Evolutionary conservation across 164 flowering plant genomes (phyloP).

Genomic region (Kingdonia uniflora): DNA sequence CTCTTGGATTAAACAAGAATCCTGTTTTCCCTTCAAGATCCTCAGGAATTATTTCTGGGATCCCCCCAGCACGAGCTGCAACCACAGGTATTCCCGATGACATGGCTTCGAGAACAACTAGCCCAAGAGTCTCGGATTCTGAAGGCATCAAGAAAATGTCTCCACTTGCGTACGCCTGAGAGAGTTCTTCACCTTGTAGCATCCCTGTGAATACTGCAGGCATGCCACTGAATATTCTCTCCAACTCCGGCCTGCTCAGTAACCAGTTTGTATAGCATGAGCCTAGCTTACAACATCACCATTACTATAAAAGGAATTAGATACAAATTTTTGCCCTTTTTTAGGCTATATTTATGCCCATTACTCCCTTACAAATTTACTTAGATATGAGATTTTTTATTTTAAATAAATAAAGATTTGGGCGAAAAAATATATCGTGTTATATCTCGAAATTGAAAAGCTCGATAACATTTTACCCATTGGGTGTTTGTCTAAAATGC

Average conservation of each 20-base stretch:
- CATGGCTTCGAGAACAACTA: conserved; percentile 97
- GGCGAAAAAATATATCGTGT: too few relatives aligned
- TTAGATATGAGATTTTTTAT: too few relatives aligned
- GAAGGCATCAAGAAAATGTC: conserved; percentile 97
- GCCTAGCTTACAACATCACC: too few relatives aligned
- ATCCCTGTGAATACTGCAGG: conserved; percentile 95
- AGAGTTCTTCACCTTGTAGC: conserved; percentile 87
- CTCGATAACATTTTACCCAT: too few relatives aligned
- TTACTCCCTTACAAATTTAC: too few relatives aligned
- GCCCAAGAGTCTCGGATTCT: conserved; percentile 95
- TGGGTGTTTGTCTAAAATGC: too few relatives aligned
- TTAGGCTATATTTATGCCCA: too few relatives aligned
- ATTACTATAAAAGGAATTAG: too few relatives aligned
- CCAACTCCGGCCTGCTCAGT: conserved; percentile 63
- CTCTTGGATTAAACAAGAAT: conserved; percentile 66
- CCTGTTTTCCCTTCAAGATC: conserved; percentile 79
- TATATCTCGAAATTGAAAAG: too few relatives aligned
- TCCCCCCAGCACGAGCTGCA: conserved; percentile 92
- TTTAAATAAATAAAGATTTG: too few relatives aligned
- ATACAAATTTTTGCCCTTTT: too few relatives aligned
- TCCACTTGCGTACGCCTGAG: conserved; percentile 97
- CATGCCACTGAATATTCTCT: conserved; percentile 76
- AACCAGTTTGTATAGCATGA: too few relatives aligned
- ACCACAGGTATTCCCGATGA: conserved; percentile 94
- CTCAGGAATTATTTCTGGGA: conserved; percentile 78